These are phyloP conservation scores for Berkeleyomyces basicola DNA, from an alignment of 2,329 filamentous ascomycete genomes.

Conservation along the genomic window DNA sequence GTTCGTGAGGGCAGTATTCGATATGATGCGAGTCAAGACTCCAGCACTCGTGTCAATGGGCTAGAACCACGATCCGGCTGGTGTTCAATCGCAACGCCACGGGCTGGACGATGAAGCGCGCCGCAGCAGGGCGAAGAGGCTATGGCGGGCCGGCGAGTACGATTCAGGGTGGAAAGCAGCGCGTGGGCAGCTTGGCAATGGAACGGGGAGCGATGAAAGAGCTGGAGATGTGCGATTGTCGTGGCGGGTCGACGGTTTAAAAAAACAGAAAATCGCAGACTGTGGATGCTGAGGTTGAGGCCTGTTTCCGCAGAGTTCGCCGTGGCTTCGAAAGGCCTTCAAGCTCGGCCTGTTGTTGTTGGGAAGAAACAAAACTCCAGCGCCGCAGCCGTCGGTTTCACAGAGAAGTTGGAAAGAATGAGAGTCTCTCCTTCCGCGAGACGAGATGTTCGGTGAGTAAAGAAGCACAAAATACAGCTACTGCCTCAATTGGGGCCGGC, in stretches of 20 bases:
- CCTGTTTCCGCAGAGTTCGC: no score
- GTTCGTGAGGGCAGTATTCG: not conserved
- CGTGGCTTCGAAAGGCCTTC: no score
- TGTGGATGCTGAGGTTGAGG: no score
- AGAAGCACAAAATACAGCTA: not conserved
- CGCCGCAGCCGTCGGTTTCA: not conserved
- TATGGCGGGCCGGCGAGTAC: not conserved
- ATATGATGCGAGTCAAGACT: not conserved
- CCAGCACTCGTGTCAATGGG: not conserved
- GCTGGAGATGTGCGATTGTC: no score
- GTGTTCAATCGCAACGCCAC: not conserved
- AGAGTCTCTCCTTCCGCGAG: not conserved
- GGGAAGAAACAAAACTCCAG: not conserved
- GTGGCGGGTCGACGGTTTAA: no score
- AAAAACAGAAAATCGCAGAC: no score
- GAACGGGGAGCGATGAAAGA: no score
- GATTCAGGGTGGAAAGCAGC: not conserved
- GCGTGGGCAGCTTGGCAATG: no score
- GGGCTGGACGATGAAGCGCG: not conserved
- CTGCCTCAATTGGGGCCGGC: constrained; percentile 20
- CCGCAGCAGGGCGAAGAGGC: not conserved
- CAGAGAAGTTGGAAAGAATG: not conserved
- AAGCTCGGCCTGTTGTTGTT: not conserved
- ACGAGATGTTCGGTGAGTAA: not conserved
- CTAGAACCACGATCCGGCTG: not conserved